These are phyloP conservation scores for Ostreobium quekettii DNA, from an alignment of 139 green algal genomes.

Conservation along the genomic window DNA sequence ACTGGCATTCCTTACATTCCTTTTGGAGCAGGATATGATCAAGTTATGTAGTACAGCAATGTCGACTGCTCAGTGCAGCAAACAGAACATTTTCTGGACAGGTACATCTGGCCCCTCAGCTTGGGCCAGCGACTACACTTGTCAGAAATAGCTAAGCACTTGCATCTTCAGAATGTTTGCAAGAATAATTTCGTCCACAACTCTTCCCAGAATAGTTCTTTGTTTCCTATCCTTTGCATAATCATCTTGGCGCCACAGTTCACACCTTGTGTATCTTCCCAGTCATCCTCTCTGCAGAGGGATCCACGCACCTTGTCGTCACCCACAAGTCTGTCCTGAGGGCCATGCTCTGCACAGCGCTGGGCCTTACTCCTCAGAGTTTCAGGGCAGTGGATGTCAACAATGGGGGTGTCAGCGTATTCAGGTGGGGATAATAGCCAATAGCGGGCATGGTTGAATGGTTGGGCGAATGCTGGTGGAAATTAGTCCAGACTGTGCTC, in stretches of 20 bases:
- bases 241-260: too few relatives aligned
- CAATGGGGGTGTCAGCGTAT: conserved; percentile 52
- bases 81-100: too few relatives aligned
- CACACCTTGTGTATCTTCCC: not conserved
- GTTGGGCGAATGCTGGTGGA: too few relatives aligned
- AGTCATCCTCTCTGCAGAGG: conserved; percentile 28
- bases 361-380: conserved; percentile 32
- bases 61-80: too few relatives aligned
- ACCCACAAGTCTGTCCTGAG: conserved; percentile 64
- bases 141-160: conserved; percentile 2
- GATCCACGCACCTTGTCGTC: conserved; percentile 44
- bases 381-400: conserved; percentile 60
- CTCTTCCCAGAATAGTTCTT: not conserved
- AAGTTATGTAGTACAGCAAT: too few relatives aligned
- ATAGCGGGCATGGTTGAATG: too few relatives aligned
- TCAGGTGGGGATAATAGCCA: conserved; percentile 36
- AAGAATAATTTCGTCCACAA: not conserved
- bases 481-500: too few relatives aligned
- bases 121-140: not conserved
- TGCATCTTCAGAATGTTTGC: not conserved
- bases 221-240: too few relatives aligned
- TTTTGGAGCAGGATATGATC: too few relatives aligned
- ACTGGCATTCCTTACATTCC: not conserved
- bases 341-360: conserved; percentile 50
- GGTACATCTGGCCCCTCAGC: not conserved